Percentiles rank a stretch among this genome's conserved stretches.
Evolutionary conservation across 257 asterid species (phyloP).

Genomic region (Haberlea rhodopensis): DNA sequence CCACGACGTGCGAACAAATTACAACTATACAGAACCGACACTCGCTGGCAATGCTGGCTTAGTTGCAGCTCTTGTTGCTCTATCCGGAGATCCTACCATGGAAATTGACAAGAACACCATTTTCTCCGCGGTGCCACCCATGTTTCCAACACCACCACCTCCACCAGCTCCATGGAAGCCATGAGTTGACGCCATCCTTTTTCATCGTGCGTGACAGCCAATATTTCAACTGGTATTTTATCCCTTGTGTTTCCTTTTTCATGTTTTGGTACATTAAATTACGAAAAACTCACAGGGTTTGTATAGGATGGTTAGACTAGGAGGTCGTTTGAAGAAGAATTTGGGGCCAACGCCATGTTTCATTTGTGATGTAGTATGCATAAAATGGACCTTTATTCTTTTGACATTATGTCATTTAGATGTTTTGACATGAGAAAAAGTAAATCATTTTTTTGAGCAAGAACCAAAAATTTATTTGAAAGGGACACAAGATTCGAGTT

Average conservation of each 20-base stretch:
- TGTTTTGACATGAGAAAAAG: conserved; percentile 8
- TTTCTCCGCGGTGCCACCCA: conserved; percentile 93
- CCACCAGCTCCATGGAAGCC: conserved; percentile 99
- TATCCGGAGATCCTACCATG: conserved; percentile 57
- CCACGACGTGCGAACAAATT: conserved; percentile 74
- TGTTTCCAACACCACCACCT: conserved; percentile 93
- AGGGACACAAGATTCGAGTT: too few relatives aligned
- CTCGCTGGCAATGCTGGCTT: conserved; percentile 95
- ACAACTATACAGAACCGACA: conserved; percentile 93
- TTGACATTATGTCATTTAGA: conserved; percentile 30
- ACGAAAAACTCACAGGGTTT: neutral
- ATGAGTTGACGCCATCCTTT: conserved; percentile 24
- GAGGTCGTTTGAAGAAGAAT: neutral
- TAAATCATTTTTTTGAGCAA: too few relatives aligned
- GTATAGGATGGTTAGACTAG: neutral
- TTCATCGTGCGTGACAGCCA: neutral
- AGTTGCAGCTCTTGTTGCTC: conserved; percentile 88
- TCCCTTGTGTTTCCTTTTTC: neutral
- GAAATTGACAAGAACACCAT: conserved; percentile 84
- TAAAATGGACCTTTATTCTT: conserved; percentile 33
- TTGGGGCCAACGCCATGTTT: conserved; percentile 9
- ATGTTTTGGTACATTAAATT: too few relatives aligned
- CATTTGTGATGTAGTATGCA: conserved; percentile 30
- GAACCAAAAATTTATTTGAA: too few relatives aligned
- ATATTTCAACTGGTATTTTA: neutral